A percentile compares a stretch with the other conserved stretches of the same genome.
phyloP scores from a whole-genome alignment of 2,329 filamentous ascomycete species.

The Stagonosporopsis cucurbitacearum region DNA sequence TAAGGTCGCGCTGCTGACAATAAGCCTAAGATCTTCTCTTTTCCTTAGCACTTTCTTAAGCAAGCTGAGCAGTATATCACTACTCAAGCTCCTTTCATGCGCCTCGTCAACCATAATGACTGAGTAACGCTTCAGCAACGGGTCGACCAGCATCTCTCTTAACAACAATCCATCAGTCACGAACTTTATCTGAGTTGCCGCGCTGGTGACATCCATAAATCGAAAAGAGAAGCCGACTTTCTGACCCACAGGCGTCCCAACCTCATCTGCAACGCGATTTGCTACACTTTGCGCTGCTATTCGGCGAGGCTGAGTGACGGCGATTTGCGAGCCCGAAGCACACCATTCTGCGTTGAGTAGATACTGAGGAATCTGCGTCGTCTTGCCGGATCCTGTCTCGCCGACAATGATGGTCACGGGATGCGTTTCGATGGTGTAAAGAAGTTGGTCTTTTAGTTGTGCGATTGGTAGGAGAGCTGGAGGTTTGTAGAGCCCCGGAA shows the following conservation, averaged over 20 bases:
- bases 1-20: constrained; percentile 91
- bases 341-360: constrained; percentile 91
- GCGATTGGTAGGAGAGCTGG: constrained; percentile 84
- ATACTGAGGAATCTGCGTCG: constrained; percentile 93
- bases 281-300: constrained; percentile 93
- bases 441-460: constrained; percentile 76
- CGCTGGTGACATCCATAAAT: constrained; percentile 89
- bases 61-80: constrained; percentile 86
- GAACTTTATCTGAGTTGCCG: constrained; percentile 88
- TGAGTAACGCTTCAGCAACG: constrained; percentile 86
- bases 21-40: constrained; percentile 80
- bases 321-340: constrained; percentile 79
- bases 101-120: constrained; percentile 98
- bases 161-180: constrained; percentile 91
- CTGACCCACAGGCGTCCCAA: constrained; percentile 83
- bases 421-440: constrained; percentile 85
- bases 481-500: constrained; percentile 86
- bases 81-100: constrained; percentile 91
- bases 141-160: constrained; percentile 90
- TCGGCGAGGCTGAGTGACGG: constrained; percentile 88
- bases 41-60: constrained; percentile 88
- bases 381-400: constrained; percentile 84
- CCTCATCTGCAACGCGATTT: constrained; percentile 85
- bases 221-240: constrained; percentile 87
- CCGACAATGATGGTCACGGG: constrained; percentile 89